Conservation (phyloP, 306 rosid species). For the Benincasa hispida region DNA sequence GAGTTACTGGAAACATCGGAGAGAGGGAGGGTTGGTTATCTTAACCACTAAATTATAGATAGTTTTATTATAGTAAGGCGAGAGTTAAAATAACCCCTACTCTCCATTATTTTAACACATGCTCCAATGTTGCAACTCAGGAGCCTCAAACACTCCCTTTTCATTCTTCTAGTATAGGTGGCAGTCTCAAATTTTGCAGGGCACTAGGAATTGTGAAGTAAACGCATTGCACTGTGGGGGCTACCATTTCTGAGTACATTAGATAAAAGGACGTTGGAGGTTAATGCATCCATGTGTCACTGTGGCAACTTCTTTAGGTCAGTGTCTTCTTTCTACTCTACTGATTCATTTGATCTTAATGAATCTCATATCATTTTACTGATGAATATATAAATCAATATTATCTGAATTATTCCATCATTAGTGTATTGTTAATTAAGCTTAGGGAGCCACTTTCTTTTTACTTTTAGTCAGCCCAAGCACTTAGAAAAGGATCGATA, state of each 20-base stretch:
- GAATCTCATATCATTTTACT: background rate
- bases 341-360: background rate
- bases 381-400: background rate
- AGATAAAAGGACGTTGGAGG: background rate
- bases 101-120: no score
- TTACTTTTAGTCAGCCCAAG: no score
- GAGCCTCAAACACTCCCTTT: no score
- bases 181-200: background rate
- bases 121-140: no score
- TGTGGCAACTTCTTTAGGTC: background rate
- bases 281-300: background rate
- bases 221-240: background rate
- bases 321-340: background rate
- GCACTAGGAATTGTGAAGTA: background rate
- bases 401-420: background rate
- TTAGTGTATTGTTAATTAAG: background rate
- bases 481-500: background rate
- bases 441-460: no score
- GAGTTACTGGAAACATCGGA: no score
- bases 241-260: background rate
- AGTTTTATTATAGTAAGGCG: no score
- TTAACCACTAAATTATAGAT: no score
- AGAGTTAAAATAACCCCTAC: no score
- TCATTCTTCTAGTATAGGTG: background rate
- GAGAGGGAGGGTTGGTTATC: no score